phyloP scores from a whole-genome alignment of 331 rosid genomes.

The Cydonia oblonga region DNA sequence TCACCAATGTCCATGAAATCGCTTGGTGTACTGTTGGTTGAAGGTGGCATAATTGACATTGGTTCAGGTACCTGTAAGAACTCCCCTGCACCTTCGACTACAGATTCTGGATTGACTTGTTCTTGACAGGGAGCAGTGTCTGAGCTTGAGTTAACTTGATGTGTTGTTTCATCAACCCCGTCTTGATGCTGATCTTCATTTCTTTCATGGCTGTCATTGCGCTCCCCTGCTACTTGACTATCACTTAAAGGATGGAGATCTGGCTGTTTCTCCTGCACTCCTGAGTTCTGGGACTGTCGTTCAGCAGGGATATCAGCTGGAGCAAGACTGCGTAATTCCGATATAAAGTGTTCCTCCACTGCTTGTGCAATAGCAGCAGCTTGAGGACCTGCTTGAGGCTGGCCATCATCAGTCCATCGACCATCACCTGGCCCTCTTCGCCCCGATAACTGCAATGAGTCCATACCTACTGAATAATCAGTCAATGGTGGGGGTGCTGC shows the following conservation, averaged over 20 bases:
- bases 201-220: constrained; percentile 42
- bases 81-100: constrained; percentile 36
- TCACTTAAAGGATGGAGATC: constrained; percentile 53
- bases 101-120: constrained; percentile 48
- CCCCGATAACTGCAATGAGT: constrained; percentile 72
- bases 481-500: constrained; percentile 89
- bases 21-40: constrained; percentile 35
- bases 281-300: constrained; percentile 45
- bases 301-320: constrained; percentile 49
- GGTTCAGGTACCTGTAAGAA: constrained; percentile 41
- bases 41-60: constrained; percentile 59
- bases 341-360: constrained; percentile 72
- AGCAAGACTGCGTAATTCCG: constrained; percentile 42
- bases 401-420: constrained; percentile 99
- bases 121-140: constrained; percentile 35
- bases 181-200: constrained; percentile 55
- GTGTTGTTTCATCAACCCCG: constrained; percentile 36
- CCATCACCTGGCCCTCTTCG: constrained; percentile 81
- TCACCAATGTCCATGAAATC: constrained; percentile 55
- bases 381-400: constrained; percentile 80
- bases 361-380: constrained; percentile 86
- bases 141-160: constrained; percentile 31
- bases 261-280: constrained; percentile 48
- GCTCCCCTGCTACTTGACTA: constrained; percentile 34
- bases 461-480: constrained; percentile 93